phyloP scores from a whole-genome alignment of 2,329 filamentous ascomycete genomes.

The Ampelomyces quisqualis region DNA sequence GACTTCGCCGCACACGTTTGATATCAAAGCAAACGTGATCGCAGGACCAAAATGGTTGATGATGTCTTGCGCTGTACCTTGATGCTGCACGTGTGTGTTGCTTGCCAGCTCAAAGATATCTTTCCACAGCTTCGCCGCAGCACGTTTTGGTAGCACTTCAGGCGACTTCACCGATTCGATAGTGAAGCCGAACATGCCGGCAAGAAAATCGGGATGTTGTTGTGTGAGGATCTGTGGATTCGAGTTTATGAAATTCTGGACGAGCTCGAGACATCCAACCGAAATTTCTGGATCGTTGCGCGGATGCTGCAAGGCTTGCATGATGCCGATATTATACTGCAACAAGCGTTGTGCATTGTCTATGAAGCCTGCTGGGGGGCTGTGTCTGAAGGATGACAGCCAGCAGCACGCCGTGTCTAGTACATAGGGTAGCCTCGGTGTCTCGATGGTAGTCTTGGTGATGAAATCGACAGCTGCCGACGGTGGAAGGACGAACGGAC shows the following conservation, averaged over 20 bases:
- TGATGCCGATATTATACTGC: conserved; percentile 62
- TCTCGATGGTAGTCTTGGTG: conserved; percentile 58
- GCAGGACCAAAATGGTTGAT: conserved; percentile 36
- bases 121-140: conserved; percentile 72
- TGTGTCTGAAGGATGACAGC: conserved; percentile 47
- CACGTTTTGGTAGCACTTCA: conserved; percentile 73
- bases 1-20: conserved; percentile 41
- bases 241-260: conserved; percentile 63
- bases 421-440: conserved; percentile 66
- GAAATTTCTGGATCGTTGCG: conserved; percentile 69
- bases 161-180: conserved; percentile 68
- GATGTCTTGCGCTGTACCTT: conserved; percentile 39
- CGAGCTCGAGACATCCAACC: conserved; percentile 72
- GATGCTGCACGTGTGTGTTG: conserved; percentile 29
- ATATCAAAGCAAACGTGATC: conserved; percentile 34
- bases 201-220: conserved; percentile 58
- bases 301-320: conserved; percentile 63
- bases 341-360: conserved; percentile 45
- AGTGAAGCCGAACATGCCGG: conserved; percentile 70
- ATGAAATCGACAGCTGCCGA: conserved; percentile 67
- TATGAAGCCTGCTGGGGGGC: conserved; percentile 44
- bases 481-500: conserved; percentile 74
- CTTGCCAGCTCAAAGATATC: conserved; percentile 40
- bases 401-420: conserved; percentile 73
- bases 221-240: conserved; percentile 64